Conservation (phyloP, 1,284 basidiomycete genomes). For the Puccinia hordei region DNA sequence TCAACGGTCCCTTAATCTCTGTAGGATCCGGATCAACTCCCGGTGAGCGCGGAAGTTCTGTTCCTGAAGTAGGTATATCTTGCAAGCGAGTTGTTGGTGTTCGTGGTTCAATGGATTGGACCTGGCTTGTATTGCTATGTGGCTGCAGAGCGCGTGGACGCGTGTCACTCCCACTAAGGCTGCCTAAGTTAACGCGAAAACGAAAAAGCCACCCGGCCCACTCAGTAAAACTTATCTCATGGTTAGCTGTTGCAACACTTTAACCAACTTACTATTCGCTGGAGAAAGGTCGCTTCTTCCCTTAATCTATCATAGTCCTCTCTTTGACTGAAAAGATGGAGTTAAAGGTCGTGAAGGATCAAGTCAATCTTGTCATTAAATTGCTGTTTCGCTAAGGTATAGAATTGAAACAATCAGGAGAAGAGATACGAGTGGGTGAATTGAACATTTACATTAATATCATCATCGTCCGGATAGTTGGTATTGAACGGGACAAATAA, state of each 20-base stretch:
- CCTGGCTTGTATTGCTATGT: not conserved
- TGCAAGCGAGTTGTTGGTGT: not conserved
- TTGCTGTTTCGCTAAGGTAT: too few relatives aligned
- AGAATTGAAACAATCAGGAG: not conserved
- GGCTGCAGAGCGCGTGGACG: not conserved
- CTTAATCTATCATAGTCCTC: not conserved
- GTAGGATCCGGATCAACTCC: too few relatives aligned
- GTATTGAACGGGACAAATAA: not conserved
- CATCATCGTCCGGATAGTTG: not conserved
- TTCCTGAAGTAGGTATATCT: not conserved
- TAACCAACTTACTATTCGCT: not conserved
- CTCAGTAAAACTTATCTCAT: not conserved
- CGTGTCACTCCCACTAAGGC: not conserved
- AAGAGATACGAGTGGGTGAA: not conserved
- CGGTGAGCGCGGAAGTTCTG: not conserved
- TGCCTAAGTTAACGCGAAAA: not conserved
- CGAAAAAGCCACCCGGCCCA: not conserved
- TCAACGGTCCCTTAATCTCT: too few relatives aligned
- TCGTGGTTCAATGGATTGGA: not conserved
- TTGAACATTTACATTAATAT: not conserved
- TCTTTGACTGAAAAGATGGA: not conserved
- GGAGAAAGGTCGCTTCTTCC: not conserved
- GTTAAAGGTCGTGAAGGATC: not conserved
- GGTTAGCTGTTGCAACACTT: not conserved
- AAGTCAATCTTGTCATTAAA: not conserved